phyloP scores from a whole-genome alignment of 768 basidiomycete species.

The Psilocybe cyanescens region DNA sequence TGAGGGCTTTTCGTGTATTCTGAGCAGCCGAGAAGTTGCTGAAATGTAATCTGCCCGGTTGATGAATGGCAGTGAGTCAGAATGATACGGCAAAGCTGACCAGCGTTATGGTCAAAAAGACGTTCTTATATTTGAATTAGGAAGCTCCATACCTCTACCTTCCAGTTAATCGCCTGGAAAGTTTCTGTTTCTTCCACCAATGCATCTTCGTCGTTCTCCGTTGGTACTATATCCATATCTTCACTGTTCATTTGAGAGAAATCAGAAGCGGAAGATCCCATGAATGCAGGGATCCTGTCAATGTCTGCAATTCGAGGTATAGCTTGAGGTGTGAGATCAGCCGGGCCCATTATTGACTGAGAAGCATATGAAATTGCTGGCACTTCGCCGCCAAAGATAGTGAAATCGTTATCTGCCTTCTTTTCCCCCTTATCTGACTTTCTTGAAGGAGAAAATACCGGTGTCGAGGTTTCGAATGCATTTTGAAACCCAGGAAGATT shows the following conservation, averaged over 20 bases:
- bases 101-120: constrained; percentile 2
- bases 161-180: constrained; percentile 53
- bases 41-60: constrained; percentile 49
- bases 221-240: constrained; percentile 39
- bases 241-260: constrained; percentile 20
- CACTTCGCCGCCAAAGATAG: constrained; percentile 14
- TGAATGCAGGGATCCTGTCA: neutral
- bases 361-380: constrained; percentile 12
- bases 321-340: constrained; percentile 6
- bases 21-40: constrained; percentile 48
- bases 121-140: neutral
- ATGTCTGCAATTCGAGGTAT: neutral
- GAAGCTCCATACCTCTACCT: constrained; percentile 48
- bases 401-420: constrained; percentile 15
- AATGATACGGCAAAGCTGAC: constrained; percentile 63
- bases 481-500: constrained; percentile 60
- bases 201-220: constrained; percentile 29
- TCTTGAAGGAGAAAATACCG: constrained; percentile 31
- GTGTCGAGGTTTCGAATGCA: constrained; percentile 48
- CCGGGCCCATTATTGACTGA: constrained; percentile 7
- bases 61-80: constrained; percentile 54
- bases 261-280: neutral
- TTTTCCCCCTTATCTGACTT: constrained; percentile 26
- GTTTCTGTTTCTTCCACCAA: constrained; percentile 34
- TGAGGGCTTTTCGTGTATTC: constrained; percentile 13